A percentile compares a stretch with the other conserved stretches of the same genome.
phyloP scores from a whole-genome alignment of 805 yeast genomes.

The Isabelozyma pseudorhagii region DNA sequence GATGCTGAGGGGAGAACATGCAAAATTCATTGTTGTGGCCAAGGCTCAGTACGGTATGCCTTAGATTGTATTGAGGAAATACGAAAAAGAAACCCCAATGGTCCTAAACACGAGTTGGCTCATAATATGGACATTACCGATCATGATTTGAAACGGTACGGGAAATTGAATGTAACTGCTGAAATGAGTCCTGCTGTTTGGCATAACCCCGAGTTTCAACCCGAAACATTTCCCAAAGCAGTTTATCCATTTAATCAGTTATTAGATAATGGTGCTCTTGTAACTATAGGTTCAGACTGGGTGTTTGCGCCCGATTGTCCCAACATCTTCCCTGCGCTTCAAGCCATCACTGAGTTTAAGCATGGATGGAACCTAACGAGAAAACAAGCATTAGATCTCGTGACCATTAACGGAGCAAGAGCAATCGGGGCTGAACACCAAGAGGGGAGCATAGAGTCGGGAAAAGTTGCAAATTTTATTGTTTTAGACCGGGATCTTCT shows the following conservation, averaged over 20 bases:
- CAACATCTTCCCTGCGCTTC: conserved; percentile 20
- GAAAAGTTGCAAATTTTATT: conserved; percentile 20
- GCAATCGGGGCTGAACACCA: conserved; percentile 14
- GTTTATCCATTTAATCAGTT: conserved; percentile 21
- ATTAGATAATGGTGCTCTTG: conserved; percentile 16
- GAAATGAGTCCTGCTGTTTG: conserved; percentile 23
- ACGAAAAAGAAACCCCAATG: conserved; percentile 15
- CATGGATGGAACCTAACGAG: conserved; percentile 21
- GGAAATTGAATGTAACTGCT: conserved; percentile 17
- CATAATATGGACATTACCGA: conserved; percentile 21
- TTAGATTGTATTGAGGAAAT: conserved; percentile 19
- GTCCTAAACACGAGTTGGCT: conserved; percentile 20
- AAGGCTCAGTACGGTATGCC: conserved; percentile 19
- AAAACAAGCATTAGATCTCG: conserved; percentile 15
- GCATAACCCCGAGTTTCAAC: conserved; percentile 21
- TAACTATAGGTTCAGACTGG: conserved; percentile 23
- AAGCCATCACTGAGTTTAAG: conserved; percentile 19
- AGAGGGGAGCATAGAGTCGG: conserved; percentile 17
- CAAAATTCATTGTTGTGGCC: conserved; percentile 19
- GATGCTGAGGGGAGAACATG: conserved; percentile 20
- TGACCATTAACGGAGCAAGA: conserved; percentile 18
- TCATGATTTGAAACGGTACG: conserved; percentile 16
- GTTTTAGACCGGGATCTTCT: conserved; percentile 16
- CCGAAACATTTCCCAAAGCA: conserved; percentile 17
- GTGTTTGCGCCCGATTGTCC: conserved; percentile 23